A percentile compares a stretch with the other conserved stretches of the same genome.
Conservation (phyloP, 202 grass and related monocot genomes). For the Panicum hallii region DNA sequence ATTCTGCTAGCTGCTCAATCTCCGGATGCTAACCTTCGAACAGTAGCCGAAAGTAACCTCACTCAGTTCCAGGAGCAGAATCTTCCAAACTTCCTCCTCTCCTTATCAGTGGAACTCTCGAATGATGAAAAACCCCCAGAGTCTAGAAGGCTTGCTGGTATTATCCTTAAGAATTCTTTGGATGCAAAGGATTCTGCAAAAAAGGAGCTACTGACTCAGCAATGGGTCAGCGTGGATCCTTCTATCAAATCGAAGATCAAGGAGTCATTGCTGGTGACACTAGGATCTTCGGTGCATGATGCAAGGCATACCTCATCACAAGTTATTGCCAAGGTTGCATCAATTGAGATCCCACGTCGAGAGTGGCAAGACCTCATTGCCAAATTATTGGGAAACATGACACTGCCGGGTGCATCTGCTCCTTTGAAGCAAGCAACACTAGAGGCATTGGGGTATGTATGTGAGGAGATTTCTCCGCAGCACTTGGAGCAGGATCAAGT, state of each 20-base stretch:
- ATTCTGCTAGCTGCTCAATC: conserved; percentile 76
- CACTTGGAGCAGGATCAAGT: conserved; percentile 90
- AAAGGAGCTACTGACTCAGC: conserved; percentile 68
- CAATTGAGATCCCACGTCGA: conserved; percentile 75
- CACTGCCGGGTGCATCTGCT: conserved; percentile 50
- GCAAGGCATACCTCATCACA: conserved; percentile 81
- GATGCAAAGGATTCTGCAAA: conserved; percentile 77
- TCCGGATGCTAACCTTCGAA: conserved; percentile 67
- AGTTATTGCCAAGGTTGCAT: conserved; percentile 90
- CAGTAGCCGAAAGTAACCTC: conserved; percentile 64
- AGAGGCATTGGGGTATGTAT: conserved; percentile 88
- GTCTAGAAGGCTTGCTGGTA: conserved; percentile 86
- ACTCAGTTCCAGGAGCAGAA: conserved; percentile 89
- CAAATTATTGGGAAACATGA: conserved; percentile 74
- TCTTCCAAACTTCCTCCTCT: conserved; percentile 82
- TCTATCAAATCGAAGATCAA: conserved; percentile 73
- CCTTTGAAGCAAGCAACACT: conserved; percentile 85
- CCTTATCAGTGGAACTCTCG: conserved; percentile 75
- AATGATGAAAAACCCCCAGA: conserved; percentile 72
- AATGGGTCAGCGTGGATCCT: conserved; percentile 74
- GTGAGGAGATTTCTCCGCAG: conserved; percentile 84
- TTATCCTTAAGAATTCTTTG: conserved; percentile 91
- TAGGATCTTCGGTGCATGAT: conserved; percentile 75
- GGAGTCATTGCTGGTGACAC: conserved; percentile 75
- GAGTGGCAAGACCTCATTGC: conserved; percentile 86